phyloP scores from a whole-genome alignment of 768 basidiomycete genomes.

The Pisolithus orientalis region DNA sequence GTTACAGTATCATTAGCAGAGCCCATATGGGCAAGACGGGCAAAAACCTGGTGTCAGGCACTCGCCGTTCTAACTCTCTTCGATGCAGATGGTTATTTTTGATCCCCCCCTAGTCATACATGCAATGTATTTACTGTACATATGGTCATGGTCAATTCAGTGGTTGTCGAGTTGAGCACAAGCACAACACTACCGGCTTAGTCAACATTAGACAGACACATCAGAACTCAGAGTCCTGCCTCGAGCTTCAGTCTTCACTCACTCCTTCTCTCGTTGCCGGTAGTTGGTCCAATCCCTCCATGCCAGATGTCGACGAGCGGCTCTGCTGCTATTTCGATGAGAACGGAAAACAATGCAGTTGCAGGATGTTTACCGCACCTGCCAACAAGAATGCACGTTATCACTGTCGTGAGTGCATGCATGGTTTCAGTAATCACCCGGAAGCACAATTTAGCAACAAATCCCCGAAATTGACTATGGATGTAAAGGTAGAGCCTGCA shows the following conservation, averaged over 20 bases:
- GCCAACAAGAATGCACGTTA: not conserved
- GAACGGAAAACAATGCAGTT: not conserved
- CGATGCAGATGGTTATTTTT: not conserved
- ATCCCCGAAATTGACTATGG: not conserved
- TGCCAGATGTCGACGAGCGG: too few species aligned
- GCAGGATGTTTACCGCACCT: not conserved
- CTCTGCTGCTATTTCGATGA: not conserved
- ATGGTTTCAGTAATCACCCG: slow-evolving; percentile 2
- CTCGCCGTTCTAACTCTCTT: slow-evolving; percentile 5
- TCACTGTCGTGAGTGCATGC: slow-evolving; percentile 1
- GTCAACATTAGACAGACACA: not conserved
- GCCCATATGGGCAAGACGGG: slow-evolving; percentile 8
- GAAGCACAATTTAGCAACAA: not conserved
- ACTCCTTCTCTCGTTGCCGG: not conserved
- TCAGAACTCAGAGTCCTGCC: too few species aligned
- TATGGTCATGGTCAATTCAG: not conserved
- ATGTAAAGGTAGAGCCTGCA: not conserved
- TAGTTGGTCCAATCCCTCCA: not conserved
- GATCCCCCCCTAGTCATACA: too few species aligned
- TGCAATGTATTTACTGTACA: too few species aligned
- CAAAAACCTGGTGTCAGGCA: slow-evolving; percentile 12
- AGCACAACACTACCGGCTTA: not conserved
- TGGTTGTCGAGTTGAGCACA: not conserved
- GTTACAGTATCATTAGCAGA: slow-evolving; percentile 9
- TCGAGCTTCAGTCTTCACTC: not conserved